phyloP scores from a whole-genome alignment of 2,329 filamentous ascomycete genomes.

The Parasarocladium wereldwijsianum region DNA sequence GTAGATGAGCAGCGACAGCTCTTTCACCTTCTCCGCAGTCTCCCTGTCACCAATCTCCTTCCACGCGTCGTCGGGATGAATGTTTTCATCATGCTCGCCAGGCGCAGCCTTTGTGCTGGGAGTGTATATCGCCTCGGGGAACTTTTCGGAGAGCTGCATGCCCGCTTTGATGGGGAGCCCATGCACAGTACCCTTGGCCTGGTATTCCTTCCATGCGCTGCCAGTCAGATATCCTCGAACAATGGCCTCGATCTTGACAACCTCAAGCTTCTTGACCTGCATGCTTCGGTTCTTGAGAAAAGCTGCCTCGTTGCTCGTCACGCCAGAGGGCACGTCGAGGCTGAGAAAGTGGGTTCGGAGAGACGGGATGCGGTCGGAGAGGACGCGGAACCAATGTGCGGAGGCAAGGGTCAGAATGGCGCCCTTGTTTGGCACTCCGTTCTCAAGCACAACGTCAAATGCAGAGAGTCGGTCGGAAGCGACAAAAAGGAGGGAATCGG shows the following conservation, averaged over 20 bases:
- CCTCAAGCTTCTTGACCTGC: constrained; percentile 58
- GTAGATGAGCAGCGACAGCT: constrained; percentile 18
- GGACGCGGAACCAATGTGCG: constrained; percentile 39
- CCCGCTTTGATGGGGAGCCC: constrained; percentile 56
- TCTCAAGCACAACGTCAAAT: constrained; percentile 82
- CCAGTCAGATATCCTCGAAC: constrained; percentile 87
- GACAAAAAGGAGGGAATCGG: constrained; percentile 53
- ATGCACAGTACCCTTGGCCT: constrained; percentile 61
- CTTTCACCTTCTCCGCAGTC: constrained; percentile 15
- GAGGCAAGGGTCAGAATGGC: constrained; percentile 26
- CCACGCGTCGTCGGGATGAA: constrained; percentile 50
- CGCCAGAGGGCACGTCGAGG: constrained; percentile 20
- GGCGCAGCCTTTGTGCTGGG: constrained; percentile 75
- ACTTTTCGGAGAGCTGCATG: constrained; percentile 53
- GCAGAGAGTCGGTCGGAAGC: constrained; percentile 86
- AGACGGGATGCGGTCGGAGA: constrained; percentile 26
- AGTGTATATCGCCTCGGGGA: constrained; percentile 54
- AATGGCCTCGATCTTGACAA: constrained; percentile 33
- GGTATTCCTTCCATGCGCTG: constrained; percentile 67
- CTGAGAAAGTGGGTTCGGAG: constrained; percentile 38
- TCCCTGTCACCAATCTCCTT: constrained; percentile 21
- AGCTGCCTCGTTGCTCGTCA: constrained; percentile 26
- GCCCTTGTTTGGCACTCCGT: constrained; percentile 43
- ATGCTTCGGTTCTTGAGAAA: constrained; percentile 54
- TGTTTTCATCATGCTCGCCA: constrained; percentile 75